These are phyloP conservation scores for Lentinus brumalis DNA, from an alignment of 768 basidiomycete species.

Conservation along the genomic window DNA sequence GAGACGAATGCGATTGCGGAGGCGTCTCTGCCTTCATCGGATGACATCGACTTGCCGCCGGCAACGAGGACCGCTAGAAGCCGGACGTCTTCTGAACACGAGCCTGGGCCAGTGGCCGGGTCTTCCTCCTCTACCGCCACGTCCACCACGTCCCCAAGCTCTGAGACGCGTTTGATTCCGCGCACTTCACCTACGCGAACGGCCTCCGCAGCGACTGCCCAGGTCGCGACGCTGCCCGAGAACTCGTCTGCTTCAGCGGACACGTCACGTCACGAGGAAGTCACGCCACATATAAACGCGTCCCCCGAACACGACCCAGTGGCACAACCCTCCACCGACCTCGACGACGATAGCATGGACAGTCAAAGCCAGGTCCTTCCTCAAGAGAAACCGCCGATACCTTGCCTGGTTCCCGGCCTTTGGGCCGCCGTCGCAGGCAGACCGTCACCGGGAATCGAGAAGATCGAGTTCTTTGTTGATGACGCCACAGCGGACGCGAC, in stretches of 20 bases:
- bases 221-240: not conserved
- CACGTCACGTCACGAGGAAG: conserved; percentile 3
- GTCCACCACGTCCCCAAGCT: not conserved
- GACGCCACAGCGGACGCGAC: conserved; percentile 17
- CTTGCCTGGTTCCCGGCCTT: conserved; percentile 16
- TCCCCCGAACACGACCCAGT: not conserved
- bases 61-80: not conserved
- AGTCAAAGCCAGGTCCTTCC: not conserved
- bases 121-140: not conserved
- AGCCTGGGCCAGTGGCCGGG: not conserved
- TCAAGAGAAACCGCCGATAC: not conserved
- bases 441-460: conserved; percentile 6
- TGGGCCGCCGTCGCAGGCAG: conserved; percentile 18
- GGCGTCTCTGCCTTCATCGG: not conserved
- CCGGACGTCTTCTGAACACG: not conserved
- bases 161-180: not conserved
- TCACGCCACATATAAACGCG: not conserved
- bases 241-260: not conserved
- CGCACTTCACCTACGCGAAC: not conserved
- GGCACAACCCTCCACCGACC: not conserved
- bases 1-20: not conserved
- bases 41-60: not conserved
- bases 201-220: not conserved
- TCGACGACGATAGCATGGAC: not conserved
- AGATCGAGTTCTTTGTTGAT: conserved; percentile 21